Evolutionary conservation across 2,329 filamentous ascomycete genomes (phyloP), one percentile per base, ranked within the genome.

Genomic region (Malbranchea zuffiana): DNA sequence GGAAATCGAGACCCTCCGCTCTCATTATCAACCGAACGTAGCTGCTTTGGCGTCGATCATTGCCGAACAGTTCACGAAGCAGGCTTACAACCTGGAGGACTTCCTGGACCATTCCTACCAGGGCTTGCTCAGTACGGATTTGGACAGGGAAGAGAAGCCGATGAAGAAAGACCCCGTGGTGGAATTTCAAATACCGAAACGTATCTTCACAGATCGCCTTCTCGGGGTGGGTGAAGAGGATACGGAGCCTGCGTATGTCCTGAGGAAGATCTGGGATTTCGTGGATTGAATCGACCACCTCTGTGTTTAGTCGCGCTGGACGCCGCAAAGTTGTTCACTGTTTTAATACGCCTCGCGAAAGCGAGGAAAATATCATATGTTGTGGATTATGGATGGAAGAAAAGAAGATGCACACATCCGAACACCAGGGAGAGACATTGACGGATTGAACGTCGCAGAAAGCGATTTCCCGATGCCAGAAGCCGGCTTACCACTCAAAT

Each of bases 21-120:
- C 78, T 1, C 92, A 98, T 59, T 96, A 93, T 60, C 90, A 98
- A 55, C 90, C 92, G 10, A 98, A 96, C 50, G 85, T 98, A 16
- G 87, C 88, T 0, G 90, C 87, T 2, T 77, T 98, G 48, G 81
- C 86, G 29, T 90, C 86, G 60, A 94, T 98, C 45, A 77, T 98
- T 40, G 83, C 83, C 2, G 86, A 96, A 62, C 90, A 96, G 57
- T 98, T 96, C 58, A 98, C 90, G 2, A 98, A 98, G 64, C 79
- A 86, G 48, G 73, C 80, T 2, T 98, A 96, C 61, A 90, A 86
- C 50, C 64, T 95, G n/a, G 90, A 98, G 55, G 90, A 98, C 55
- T 98, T 98, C 60, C 64, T 96, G 32, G 90, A 98, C 54, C 86
- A 96, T 57, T 88, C 84, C 0, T 98, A 96, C 60, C 56, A 61